phyloP scores from a whole-genome alignment of 1,284 basidiomycete genomes.

The Fistulinella cinereoalba region DNA sequence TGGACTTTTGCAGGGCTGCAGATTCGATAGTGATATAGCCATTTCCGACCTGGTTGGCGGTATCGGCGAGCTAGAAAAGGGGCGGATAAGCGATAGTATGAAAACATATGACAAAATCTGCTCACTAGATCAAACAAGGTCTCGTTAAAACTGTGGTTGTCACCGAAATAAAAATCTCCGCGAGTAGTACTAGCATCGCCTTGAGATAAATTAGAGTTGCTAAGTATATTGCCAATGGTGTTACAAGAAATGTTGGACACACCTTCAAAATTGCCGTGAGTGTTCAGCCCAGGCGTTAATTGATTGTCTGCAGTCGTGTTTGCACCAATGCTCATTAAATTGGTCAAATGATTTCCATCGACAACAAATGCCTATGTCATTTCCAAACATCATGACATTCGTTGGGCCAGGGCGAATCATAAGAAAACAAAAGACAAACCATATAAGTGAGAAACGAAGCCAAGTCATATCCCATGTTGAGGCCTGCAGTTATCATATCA shows the following conservation, averaged over 20 bases:
- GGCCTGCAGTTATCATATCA: conserved; percentile 10
- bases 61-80: conserved; percentile 11
- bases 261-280: conserved; percentile 26
- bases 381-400: not conserved
- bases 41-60: conserved; percentile 17
- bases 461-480: conserved; percentile 27
- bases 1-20: conserved; percentile 12
- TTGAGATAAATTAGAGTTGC: not conserved
- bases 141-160: conserved; percentile 28
- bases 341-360: conserved; percentile 29
- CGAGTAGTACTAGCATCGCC: conserved; percentile 29
- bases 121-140: conserved; percentile 26
- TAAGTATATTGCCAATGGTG: not conserved
- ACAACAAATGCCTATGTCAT: conserved; percentile 22
- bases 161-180: conserved; percentile 27
- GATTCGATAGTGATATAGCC: conserved; percentile 22
- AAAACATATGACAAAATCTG: accelerated
- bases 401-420: not conserved
- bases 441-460: conserved; percentile 24
- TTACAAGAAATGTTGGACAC: not conserved
- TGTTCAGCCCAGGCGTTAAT: conserved; percentile 18
- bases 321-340: conserved; percentile 28
- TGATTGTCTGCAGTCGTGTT: conserved; percentile 19
- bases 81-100: not conserved
- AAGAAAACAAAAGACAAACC: conserved; percentile 8